Conservation (phyloP, 176 grass and related monocot genomes). For the Avena eriantha region DNA sequence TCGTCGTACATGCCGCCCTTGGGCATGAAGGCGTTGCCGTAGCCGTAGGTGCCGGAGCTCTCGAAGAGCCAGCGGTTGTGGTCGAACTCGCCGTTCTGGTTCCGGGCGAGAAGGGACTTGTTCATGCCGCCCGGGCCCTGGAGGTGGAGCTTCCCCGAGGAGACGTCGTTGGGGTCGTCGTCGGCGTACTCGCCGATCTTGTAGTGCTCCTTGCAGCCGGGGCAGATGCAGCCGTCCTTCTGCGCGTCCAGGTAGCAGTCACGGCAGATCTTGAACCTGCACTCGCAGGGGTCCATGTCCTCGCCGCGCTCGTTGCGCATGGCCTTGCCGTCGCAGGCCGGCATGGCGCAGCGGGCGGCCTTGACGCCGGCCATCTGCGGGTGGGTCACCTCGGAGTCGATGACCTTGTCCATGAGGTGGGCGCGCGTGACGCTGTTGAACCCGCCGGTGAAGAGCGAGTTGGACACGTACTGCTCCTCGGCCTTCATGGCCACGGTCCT, state of each 20-base stretch:
- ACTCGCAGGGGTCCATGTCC: constrained; percentile 86
- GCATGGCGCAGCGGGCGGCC: constrained; percentile 76
- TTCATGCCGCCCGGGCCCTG: constrained; percentile 54
- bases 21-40: constrained; percentile 83
- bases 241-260: constrained; percentile 95
- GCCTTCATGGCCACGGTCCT: constrained; percentile 75
- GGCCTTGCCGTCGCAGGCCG: constrained; percentile 82
- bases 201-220: constrained; percentile 96
- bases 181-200: constrained; percentile 86
- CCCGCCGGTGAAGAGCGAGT: constrained; percentile 86
- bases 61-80: constrained; percentile 97
- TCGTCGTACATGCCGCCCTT: constrained; percentile 72
- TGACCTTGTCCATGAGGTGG: constrained; percentile 95
- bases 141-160: constrained; percentile 54
- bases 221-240: constrained; percentile 72
- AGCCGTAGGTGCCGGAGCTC: constrained; percentile 92
- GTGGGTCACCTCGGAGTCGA: constrained; percentile 75
- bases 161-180: constrained; percentile 55
- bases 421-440: constrained; percentile 97
- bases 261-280: constrained; percentile 93
- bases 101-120: constrained; percentile 71
- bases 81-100: constrained; percentile 87
- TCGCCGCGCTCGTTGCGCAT: constrained; percentile 86
- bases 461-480: constrained; percentile 97
- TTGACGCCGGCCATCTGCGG: constrained; percentile 88